phyloP scores from a whole-genome alignment of 1,284 basidiomycete species.

The Cystobasidium pallidum region DNA sequence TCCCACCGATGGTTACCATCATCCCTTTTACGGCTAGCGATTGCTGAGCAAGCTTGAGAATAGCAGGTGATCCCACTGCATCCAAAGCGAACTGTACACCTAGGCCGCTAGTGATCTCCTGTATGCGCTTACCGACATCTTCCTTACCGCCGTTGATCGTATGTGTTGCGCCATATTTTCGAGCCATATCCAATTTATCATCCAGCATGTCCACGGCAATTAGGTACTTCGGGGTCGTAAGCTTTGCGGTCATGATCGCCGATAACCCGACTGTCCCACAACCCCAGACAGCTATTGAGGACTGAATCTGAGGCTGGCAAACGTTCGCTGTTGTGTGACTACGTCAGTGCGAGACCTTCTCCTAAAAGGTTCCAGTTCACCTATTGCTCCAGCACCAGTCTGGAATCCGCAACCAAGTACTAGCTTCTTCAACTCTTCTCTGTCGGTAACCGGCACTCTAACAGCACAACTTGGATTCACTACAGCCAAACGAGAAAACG shows the following conservation, averaged over 20 bases:
- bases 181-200: constrained; percentile 18
- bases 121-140: constrained; percentile 17
- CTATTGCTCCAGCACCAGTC: constrained; percentile 27
- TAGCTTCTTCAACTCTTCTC: constrained; percentile 13
- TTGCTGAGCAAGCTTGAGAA: constrained; percentile 25
- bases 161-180: constrained; percentile 30
- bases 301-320: constrained; percentile 28
- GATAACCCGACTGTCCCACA: constrained; percentile 33
- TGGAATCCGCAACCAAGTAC: constrained; percentile 35
- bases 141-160: constrained; percentile 17
- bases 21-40: constrained; percentile 18
- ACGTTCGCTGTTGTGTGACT: constrained; percentile 14
- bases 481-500: constrained; percentile 33
- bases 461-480: constrained; percentile 28
- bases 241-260: constrained; percentile 39
- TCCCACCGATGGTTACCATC: constrained; percentile 37
- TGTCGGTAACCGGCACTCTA: constrained; percentile 27
- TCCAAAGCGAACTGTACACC: constrained; percentile 27
- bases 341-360: not conserved
- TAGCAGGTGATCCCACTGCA: constrained; percentile 14
- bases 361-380: not conserved
- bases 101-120: constrained; percentile 20
- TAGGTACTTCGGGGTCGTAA: constrained; percentile 15
- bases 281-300: constrained; percentile 27
- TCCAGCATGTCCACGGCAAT: constrained; percentile 27